A percentile compares a stretch with the other conserved stretches of the same genome.
These are phyloP conservation scores for Ophiosphaerella narmari DNA, from an alignment of 2,329 filamentous ascomycete species.

Conservation along the genomic window DNA sequence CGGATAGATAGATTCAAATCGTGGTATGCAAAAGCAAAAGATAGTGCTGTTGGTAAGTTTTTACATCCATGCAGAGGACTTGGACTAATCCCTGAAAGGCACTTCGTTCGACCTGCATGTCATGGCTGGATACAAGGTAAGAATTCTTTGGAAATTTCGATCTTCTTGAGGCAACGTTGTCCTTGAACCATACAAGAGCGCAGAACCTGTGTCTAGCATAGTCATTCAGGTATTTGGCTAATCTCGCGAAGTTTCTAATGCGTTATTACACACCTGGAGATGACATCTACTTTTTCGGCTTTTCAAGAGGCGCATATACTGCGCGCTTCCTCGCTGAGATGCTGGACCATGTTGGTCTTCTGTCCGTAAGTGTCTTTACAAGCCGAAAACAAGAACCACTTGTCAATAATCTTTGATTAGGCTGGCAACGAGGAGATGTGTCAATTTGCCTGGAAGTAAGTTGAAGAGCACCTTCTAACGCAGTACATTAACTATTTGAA, in stretches of 20 bases:
- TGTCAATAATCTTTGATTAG: conserved; percentile 10
- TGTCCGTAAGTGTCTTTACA: conserved; percentile 53
- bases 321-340: conserved; percentile 70
- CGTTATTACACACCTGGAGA: conserved; percentile 54
- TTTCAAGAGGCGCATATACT: conserved; percentile 57
- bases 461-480: neutral
- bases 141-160: conserved; percentile 37
- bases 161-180: too few species aligned
- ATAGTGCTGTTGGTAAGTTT: conserved; percentile 65
- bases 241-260: conserved; percentile 50
- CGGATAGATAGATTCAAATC: conserved; percentile 62
- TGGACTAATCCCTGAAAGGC: conserved; percentile 48
- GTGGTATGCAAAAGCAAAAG: conserved; percentile 74
- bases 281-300: conserved; percentile 56
- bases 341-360: conserved; percentile 79
- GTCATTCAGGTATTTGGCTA: neutral
- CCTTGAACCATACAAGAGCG: too few species aligned
- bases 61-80: neutral
- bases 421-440: conserved; percentile 87
- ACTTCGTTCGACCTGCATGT: conserved; percentile 83
- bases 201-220: too few species aligned
- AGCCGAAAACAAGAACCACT: neutral
- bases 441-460: conserved; percentile 75
- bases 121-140: conserved; percentile 78
- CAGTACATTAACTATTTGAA: neutral